Percentiles rank a stretch among this genome's conserved stretches.
These are phyloP conservation scores for Prorocentrum cordatum DNA, from an alignment of 169 alveolate species.

Conservation along the genomic window DNA sequence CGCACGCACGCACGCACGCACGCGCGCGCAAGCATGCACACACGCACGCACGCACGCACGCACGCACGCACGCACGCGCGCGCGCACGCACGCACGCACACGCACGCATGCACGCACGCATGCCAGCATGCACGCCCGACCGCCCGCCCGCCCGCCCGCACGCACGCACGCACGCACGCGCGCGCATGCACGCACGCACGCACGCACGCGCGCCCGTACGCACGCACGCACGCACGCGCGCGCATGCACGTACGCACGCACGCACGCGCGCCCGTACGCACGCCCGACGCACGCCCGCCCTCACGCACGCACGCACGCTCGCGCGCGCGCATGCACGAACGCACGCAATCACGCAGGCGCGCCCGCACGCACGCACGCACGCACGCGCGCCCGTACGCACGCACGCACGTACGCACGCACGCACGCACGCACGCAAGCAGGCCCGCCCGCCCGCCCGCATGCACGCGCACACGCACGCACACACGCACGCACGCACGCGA, in stretches of 20 bases:
- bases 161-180: background rate
- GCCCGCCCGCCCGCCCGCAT: no score
- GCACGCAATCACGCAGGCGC: no score
- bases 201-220: background rate
- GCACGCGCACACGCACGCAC: no score
- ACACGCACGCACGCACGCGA: no score
- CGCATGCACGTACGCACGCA: background rate
- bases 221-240: background rate
- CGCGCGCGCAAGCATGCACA: background rate
- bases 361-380: no score
- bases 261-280: background rate
- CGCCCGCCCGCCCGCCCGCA: background rate
- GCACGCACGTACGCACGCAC: no score
- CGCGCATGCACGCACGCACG: background rate
- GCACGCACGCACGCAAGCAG: no score
- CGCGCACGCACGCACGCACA: constrained; percentile 3
- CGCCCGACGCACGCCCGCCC: background rate
- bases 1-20: constrained; percentile 10
- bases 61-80: constrained; percentile 7
- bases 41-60: constrained; percentile 10
- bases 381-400: no score
- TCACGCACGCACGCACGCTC: background rate
- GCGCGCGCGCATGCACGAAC: no score
- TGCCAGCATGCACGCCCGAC: background rate
- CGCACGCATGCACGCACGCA: constrained; percentile 6